Base-by-base conservation (phyloP, 345 rosid genomes). In the Turnera subulata region DNA sequence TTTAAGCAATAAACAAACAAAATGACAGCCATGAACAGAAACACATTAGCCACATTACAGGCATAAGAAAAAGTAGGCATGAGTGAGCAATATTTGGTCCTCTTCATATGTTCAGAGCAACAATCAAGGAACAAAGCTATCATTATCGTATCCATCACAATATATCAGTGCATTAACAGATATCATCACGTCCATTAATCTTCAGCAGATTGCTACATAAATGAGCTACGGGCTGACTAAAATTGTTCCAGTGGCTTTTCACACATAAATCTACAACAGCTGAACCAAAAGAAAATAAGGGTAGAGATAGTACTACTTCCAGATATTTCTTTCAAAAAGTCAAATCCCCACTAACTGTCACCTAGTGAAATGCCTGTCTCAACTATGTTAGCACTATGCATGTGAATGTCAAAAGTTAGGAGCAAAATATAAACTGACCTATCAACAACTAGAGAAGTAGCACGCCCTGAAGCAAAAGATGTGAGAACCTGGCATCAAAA, bases 381-480 rank as follows among this genome's bases (percentile, higher is more conserved):
- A 3, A 29, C 8, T 3, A 29, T 3, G 4, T 29, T 8, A 29
- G 35, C 8, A 29, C 35, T 29, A 29, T 29, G 35, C 35, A 29
- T 29, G 35, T 29, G 35, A 29, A 29, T 29, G 35, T 29, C 35
- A 42, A 42, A 42, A 11, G n/a, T 42, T 15, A 42, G 45, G n/a
- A 0, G 12, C 39, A 50, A 3, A 32, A 35, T 11, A 17, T 58
- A 32, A 45, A 14, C 75, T 46, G 75, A 91, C 95, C 95, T 69
- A 73, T 94, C 99, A 64, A 94, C 97, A 63, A 94, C 99, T 52
- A 94, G 73, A n/a, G 97, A 84, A 52, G 99, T 90, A 19, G 99
- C 88, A 46, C 99, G 99, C 15, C 99, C 99, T 66, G 95, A 83
- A 35, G 99, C 96, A 79, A 93, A 93, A 50, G 99, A 93, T 16